Evolutionary conservation across 2,329 filamentous ascomycete genomes (phyloP).

Genomic region (Scortechinia acanthostroma): DNA sequence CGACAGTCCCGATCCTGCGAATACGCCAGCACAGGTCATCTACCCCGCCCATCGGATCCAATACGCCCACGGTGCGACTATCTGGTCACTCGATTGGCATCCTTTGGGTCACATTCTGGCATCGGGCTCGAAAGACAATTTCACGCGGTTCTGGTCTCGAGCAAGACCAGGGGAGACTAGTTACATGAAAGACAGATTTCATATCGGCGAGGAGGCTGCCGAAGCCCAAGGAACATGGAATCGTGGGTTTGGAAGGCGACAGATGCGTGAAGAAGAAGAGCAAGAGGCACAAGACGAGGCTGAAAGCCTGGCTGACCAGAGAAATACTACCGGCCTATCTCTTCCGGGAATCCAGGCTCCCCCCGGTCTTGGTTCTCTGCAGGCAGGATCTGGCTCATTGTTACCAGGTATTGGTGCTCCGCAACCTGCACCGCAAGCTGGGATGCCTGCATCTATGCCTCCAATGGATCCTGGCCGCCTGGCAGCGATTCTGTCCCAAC

Average conservation of each 20-base stretch:
- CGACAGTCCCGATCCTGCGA: constrained; percentile 32
- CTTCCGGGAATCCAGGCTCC: background rate
- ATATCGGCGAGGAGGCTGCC: constrained; percentile 60
- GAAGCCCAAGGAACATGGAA: constrained; percentile 62
- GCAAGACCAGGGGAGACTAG: constrained; percentile 54
- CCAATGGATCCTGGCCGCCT: constrained; percentile 1
- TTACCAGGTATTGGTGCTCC: background rate
- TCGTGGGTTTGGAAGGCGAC: constrained; percentile 37
- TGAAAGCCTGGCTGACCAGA: constrained; percentile 58
- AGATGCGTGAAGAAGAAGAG: constrained; percentile 57
- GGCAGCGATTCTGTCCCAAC: background rate
- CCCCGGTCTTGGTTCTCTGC: background rate
- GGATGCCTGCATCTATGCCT: background rate
- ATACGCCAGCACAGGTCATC: constrained; percentile 53
- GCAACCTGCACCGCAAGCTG: background rate
- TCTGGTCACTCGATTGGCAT: constrained; percentile 68
- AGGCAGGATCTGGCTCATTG: background rate
- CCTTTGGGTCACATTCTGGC: constrained; percentile 63
- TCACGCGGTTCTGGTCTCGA: constrained; percentile 65
- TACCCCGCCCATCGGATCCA: constrained; percentile 57
- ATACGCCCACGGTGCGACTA: constrained; percentile 57
- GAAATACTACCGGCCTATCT: background rate
- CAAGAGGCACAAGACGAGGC: constrained; percentile 58
- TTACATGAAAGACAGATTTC: constrained; percentile 58
- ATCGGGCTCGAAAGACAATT: constrained; percentile 63